Evolutionary conservation across 208 protist species (phyloP).

Genomic region (Acanthamoeba castellanii): DNA sequence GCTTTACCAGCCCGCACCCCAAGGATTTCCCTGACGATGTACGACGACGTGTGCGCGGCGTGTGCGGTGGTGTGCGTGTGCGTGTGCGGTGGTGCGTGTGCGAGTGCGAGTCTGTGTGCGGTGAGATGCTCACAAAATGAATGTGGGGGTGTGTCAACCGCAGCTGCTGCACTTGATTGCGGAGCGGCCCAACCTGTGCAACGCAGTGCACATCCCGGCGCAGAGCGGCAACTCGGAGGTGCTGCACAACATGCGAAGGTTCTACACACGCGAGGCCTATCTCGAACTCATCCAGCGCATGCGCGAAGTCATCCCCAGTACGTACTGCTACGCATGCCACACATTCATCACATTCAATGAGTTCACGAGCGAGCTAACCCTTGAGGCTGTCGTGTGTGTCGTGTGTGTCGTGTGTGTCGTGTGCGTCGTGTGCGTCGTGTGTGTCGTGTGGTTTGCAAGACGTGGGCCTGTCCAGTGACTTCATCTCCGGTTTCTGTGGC

Average conservation of each 20-base stretch:
- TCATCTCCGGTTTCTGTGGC: conserved; percentile 90
- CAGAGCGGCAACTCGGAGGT: conserved; percentile 86
- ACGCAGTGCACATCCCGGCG: conserved; percentile 90
- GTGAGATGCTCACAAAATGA: neutral
- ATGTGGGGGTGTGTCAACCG: neutral
- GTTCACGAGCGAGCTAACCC: neutral
- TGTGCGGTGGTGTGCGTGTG: neutral
- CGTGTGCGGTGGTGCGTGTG: neutral
- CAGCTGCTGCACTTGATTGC: conserved; percentile 87
- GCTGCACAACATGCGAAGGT: conserved; percentile 91
- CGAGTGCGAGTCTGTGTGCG: neutral
- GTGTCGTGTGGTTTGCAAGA: conserved; percentile 76
- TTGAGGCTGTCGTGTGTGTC: too few species aligned
- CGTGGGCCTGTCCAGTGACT: conserved; percentile 85
- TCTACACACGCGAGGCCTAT: conserved; percentile 90
- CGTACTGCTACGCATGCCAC: neutral
- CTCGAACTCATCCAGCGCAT: conserved; percentile 85
- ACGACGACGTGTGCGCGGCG: neutral
- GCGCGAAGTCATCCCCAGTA: conserved; percentile 82
- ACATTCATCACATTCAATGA: neutral
- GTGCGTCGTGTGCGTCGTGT: too few species aligned
- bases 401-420: too few species aligned
- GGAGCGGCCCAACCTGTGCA: conserved; percentile 90
- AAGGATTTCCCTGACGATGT: conserved; percentile 92
- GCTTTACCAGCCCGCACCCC: conserved; percentile 93